Evolutionary conservation across 75 land plant species (phyloP).

Genomic region (Selaginella tamariscina): DNA sequence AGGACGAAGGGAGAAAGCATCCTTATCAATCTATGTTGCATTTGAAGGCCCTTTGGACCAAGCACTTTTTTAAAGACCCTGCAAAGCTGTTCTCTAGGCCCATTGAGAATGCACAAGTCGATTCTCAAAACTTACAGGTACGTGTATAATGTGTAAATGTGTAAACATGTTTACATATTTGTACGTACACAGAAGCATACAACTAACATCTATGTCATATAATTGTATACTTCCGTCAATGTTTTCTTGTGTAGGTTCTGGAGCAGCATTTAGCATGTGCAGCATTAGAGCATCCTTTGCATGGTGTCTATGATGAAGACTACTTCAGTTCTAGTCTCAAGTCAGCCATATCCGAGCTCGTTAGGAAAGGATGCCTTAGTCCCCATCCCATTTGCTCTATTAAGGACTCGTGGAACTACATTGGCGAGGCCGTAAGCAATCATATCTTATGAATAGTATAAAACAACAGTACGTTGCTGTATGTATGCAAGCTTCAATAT

Average conservation of each 20-base stretch:
- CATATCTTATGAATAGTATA: neutral
- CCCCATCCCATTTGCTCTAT: slow-evolving; percentile 31
- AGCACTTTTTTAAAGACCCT: slow-evolving; percentile 87
- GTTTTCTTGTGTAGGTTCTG: slow-evolving; percentile 43
- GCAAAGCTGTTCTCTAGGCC: slow-evolving; percentile 59
- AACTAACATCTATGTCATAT: no score
- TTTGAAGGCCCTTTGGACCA: slow-evolving; percentile 97
- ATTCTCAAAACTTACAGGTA: slow-evolving; percentile 76
- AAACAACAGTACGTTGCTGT: no score
- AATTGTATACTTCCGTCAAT: slow-evolving; percentile 4
- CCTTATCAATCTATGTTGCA: slow-evolving; percentile 81
- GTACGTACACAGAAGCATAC: no score
- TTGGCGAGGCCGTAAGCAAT: slow-evolving; percentile 65
- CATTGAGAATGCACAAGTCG: slow-evolving; percentile 81
- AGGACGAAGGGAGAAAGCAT: slow-evolving; percentile 79
- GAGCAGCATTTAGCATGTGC: slow-evolving; percentile 86
- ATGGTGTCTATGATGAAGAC: slow-evolving; percentile 53
- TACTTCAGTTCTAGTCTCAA: slow-evolving; percentile 67
- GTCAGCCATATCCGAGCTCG: slow-evolving; percentile 40
- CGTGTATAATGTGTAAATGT: no score
- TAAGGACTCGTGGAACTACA: slow-evolving; percentile 55
- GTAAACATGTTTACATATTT: no score
- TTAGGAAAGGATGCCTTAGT: slow-evolving; percentile 44
- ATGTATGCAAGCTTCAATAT: no score
- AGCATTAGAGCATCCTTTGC: slow-evolving; percentile 70